Evolutionary conservation across 164 flowering plant genomes (phyloP), one percentile per base, ranked within the genome.

Genomic region (Kalanchoe fedtschenkoi): DNA sequence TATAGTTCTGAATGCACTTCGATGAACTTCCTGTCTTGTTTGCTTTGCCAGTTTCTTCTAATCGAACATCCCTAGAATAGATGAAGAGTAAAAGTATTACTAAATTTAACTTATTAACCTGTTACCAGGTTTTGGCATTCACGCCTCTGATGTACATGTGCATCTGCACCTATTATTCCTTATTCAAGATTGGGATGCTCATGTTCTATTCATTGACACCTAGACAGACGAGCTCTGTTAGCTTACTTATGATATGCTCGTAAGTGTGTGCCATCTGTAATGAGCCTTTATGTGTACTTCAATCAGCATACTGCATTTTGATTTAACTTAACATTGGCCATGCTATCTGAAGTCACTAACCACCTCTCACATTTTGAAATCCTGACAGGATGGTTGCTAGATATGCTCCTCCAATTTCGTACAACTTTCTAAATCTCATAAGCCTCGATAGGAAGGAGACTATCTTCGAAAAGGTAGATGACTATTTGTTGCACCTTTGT

Each of bases 221-320:
- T 43, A 79, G 91, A 61, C 99, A 95, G 67, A 87, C 99, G 57
- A 89, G 91, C 69, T 84, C 97, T 21, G 97, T 95, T 43, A 88
- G 80, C 81, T 80, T 95, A 81, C 91, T 95, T 37, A 89, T 95
- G 97, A 95, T 95, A 67, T 95, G 99, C 85, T 85, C 97, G 99
- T 95, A 80, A 80, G 97, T 76, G 61, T n/a, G n/a, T 66, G 57
- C 22, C 28, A n/a, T 65, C 21, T 30, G 28, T n/a, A 37, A 37
- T 37, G 8, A 37, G 39, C 39, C 39, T 37, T 37, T 37, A 37
- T 37, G 39, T 37, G 11, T 37, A 8, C 39, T 37, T 2, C 8
- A 11, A 37, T 37, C 39, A 37, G 1, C 39, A 5, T 37, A 37
- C 0, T 37, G 28, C 7, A 22, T 47, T 47, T 24, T 16, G 10